Base-by-base conservation (phyloP, 495 filamentous ascomycete species). In the Penicillium taxi region DNA sequence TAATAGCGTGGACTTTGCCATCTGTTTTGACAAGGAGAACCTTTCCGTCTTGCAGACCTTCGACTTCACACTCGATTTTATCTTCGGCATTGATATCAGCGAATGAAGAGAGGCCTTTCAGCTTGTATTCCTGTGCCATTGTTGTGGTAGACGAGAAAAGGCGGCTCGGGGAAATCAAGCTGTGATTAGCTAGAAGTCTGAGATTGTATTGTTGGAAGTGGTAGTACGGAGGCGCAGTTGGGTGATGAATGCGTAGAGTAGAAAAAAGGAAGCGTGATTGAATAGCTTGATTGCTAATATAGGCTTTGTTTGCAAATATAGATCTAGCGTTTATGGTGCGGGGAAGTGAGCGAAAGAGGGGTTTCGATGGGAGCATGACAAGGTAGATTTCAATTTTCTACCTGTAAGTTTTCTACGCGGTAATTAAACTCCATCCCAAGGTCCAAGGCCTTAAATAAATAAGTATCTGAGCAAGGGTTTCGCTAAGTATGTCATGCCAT, bases 51-150 rank as follows among this genome's bases (percentile, higher is more conserved):
- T 81, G 73, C 26, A 98, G 67, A 0, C 90, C 91, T 45, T 96
- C 89, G 0, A 98, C 80, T 48, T 94, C 88, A 7, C 73, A 81
- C 63, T 96, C 88, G 38, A 79, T 66, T 67, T 94, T 98, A 35
- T 95, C 82, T 2, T 82, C 76, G 29, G 78, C 75, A 4, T 33
- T 38, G 23, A 96, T 59, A 41, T 81, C 73, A 2, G 56, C 38
- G 17, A 93, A 67, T 40, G 78, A 79, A 19, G 73, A 70, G 32
- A 95, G 65, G 37, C 72, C 80, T 52, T 91, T 94, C 46, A 98
- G 73, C 55, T 86, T 93, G 67, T 81, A 96, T 69, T 94, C 83
- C 38, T 82, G 60, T 1, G 68, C 62, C 73, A 78, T 80, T 30
- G 40, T 60, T 29, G 49, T 6, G 9, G 39, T 24, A 24, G 49